Evolutionary conservation across 2,329 filamentous ascomycete species (phyloP).

Genomic region (Penicillium digitatum): DNA sequence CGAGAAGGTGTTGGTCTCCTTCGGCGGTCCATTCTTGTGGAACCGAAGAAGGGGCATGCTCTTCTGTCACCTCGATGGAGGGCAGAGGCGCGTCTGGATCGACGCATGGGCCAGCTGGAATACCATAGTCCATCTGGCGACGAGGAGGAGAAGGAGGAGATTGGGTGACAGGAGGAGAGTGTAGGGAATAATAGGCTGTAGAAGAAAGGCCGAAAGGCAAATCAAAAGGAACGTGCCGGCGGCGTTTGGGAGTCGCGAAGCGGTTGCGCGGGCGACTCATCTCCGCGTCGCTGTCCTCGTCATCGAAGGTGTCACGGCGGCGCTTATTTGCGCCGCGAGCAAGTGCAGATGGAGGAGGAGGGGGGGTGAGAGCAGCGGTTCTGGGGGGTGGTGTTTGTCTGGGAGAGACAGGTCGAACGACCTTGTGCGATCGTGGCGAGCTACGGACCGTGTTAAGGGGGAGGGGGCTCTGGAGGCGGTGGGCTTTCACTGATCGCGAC

Average conservation of each 20-base stretch:
- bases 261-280: constrained; percentile 17
- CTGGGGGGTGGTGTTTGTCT: constrained; percentile 20
- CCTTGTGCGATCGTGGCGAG: constrained; percentile 30
- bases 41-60: constrained; percentile 10
- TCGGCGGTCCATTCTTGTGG: constrained; percentile 36
- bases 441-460: constrained; percentile 29
- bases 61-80: constrained; percentile 34
- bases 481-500: constrained; percentile 31
- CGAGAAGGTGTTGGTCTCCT: constrained; percentile 43
- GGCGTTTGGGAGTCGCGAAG: constrained; percentile 46
- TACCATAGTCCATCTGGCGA: constrained; percentile 3
- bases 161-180: constrained; percentile 33
- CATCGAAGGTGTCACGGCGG: constrained; percentile 31
- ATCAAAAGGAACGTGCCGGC: constrained; percentile 40
- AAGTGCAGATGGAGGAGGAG: constrained; percentile 25
- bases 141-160: constrained; percentile 30
- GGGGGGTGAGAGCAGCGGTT: constrained; percentile 16
- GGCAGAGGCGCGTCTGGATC: constrained; percentile 35
- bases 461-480: constrained; percentile 42
- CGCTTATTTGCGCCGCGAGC: constrained; percentile 41
- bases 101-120: constrained; percentile 17
- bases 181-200: constrained; percentile 44
- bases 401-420: constrained; percentile 20
- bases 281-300: constrained; percentile 17
- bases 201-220: constrained; percentile 44